Evolutionary conservation across 306 rosid species (phyloP), one percentile per base, ranked within the genome.

Genomic region (Astragalus glycyphyllos): DNA sequence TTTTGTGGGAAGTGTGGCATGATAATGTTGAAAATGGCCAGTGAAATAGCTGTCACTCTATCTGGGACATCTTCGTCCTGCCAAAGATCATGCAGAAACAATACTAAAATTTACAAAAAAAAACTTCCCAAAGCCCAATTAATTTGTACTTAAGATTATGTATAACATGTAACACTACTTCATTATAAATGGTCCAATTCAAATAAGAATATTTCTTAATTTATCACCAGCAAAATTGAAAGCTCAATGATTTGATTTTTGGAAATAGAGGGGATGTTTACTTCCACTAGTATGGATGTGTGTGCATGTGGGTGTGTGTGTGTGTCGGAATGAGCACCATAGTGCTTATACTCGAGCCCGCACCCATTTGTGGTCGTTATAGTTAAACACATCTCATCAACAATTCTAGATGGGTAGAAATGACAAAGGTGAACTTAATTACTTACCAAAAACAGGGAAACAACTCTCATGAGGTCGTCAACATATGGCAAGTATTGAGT

Each of bases 31-130:
- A 61, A 61, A 61, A 61, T 40, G 49, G 67, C 40, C 38, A 61
- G 42, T 16, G 67, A 48, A 61, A 61, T 16, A 61, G 67, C 67
- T 5, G 41, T 11, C 50, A 17, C 15, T 42, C 50, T 61, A 61
- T 61, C 67, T 16, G 67, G 34, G 12, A 11, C 41, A 15, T 40
- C 67, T 4, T 38, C 15, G 8, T 2, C 67, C 67, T 61, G 67
- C 34, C 32, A 61, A 40, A 40, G 67, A 40, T 61, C 42, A 40
- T 2, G 10, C 11, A 17, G 49, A 40, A 61, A 29, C 50, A 14
- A 40, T 40, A 61, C 40, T 61, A 11, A 61, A 60, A 17, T 16
- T 61, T 9, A 60, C 34, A 45, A 38, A 10, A 32, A 58, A 58
- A 58, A n/a, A 15, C 14, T 20, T n/a, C 0, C 12, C 20, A 10